phyloP scores from a whole-genome alignment of 176 grass and related monocot genomes.

The Bromus sterilis region DNA sequence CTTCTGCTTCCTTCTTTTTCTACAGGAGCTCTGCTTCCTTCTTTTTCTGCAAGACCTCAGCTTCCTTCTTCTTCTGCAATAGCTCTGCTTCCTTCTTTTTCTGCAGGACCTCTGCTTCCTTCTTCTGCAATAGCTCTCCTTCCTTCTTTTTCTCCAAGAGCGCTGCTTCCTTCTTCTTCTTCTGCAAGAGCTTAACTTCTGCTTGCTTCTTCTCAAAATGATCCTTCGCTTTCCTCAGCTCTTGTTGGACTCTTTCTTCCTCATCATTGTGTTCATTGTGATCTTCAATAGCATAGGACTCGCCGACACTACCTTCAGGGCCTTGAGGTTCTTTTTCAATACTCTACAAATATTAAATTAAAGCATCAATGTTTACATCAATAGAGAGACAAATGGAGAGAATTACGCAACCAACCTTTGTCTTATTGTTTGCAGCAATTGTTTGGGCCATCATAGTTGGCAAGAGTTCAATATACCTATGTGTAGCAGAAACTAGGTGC shows the following conservation, averaged over 20 bases:
- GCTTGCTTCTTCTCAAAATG: not conserved
- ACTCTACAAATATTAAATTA: not conserved
- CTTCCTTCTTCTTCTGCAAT: too few relatives aligned
- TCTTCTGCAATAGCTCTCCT: too few relatives aligned
- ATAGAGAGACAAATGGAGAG: not conserved
- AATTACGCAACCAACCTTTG: not conserved
- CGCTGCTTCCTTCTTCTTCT: too few relatives aligned
- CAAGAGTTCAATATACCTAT: too few relatives aligned
- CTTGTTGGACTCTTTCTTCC: not conserved
- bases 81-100: too few relatives aligned
- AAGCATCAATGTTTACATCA: not conserved
- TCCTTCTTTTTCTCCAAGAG: too few relatives aligned
- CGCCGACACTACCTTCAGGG: not conserved
- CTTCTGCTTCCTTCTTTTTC: not conserved
- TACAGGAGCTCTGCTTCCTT: not conserved
- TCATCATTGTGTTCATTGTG: not conserved
- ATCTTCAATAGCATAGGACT: not conserved
- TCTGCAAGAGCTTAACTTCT: not conserved
- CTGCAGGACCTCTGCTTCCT: too few relatives aligned
- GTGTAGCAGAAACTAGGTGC: too few relatives aligned
- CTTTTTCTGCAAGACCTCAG: not conserved
- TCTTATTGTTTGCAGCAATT: not conserved
- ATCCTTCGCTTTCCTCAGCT: not conserved
- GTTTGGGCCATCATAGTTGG: not conserved
- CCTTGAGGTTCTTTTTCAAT: not conserved